phyloP scores from a whole-genome alignment of 352 stramenopile species.

The Aphanomyces cochlioides region DNA sequence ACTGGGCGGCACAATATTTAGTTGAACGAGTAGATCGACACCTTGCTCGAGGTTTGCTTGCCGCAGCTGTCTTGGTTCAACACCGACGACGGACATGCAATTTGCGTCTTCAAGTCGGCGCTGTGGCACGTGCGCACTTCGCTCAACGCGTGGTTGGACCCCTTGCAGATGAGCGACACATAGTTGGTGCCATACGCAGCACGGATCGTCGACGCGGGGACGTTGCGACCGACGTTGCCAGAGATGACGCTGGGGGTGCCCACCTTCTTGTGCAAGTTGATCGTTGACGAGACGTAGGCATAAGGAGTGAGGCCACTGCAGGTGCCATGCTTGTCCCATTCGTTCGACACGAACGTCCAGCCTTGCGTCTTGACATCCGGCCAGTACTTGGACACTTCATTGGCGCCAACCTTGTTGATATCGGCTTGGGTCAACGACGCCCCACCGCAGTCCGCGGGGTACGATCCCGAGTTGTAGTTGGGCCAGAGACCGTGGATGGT shows the following conservation, averaged over 20 bases:
- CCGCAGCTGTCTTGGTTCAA: slow-evolving; percentile 69
- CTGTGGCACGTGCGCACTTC: slow-evolving; percentile 77
- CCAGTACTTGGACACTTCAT: slow-evolving; percentile 75
- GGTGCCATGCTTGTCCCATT: slow-evolving; percentile 92
- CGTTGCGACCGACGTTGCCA: slow-evolving; percentile 47
- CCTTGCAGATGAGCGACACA: slow-evolving; percentile 37
- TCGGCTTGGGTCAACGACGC: too few relatives aligned
- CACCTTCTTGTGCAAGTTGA: slow-evolving; percentile 49
- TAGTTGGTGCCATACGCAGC: slow-evolving; percentile 30
- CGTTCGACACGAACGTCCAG: slow-evolving; percentile 87
- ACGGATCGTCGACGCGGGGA: slow-evolving; percentile 49
- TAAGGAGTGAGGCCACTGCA: slow-evolving; percentile 75
- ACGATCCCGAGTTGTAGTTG: slow-evolving; percentile 38
- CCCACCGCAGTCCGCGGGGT: too few relatives aligned
- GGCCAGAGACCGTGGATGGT: slow-evolving; percentile 89
- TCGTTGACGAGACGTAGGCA: slow-evolving; percentile 73
- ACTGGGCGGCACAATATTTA: too few relatives aligned
- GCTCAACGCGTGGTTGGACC: slow-evolving; percentile 38
- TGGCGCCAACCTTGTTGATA: slow-evolving; percentile 18
- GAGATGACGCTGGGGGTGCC: slow-evolving; percentile 46
- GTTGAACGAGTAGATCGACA: too few relatives aligned
- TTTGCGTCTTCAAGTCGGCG: slow-evolving; percentile 40
- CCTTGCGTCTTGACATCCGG: slow-evolving; percentile 74
- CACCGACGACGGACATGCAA: slow-evolving; percentile 54
- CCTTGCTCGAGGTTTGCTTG: background rate